These are phyloP conservation scores for Chenopodium album DNA, from an alignment of 148 eudicot species.

Conservation along the genomic window DNA sequence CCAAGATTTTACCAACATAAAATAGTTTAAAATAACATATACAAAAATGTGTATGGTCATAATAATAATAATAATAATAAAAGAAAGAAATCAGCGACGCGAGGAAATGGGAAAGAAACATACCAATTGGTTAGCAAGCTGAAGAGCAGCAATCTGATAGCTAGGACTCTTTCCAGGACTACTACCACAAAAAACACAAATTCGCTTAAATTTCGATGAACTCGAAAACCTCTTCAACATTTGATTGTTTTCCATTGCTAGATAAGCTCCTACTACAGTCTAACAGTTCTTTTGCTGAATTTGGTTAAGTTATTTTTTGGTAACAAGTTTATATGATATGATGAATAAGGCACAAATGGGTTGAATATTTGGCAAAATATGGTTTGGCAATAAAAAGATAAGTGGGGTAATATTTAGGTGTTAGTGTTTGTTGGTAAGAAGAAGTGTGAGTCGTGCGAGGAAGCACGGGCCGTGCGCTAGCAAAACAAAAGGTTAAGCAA, in stretches of 20 bases:
- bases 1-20: neutral
- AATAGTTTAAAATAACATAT: neutral
- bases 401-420: slow-evolving; percentile 9
- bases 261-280: neutral
- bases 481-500: neutral
- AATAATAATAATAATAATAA: neutral
- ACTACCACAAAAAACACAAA: slow-evolving; percentile 93
- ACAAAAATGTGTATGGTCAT: neutral
- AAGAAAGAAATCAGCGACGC: neutral
- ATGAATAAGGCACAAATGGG: too few species aligned
- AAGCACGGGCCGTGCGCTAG: neutral
- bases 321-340: too few species aligned
- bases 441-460: neutral
- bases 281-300: neutral
- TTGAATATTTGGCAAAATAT: neutral
- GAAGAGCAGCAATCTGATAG: slow-evolving; percentile 69
- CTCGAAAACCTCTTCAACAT: neutral
- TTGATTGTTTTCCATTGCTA: slow-evolving; percentile 12
- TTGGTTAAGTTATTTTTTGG: neutral
- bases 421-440: slow-evolving; percentile 18
- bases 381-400: neutral
- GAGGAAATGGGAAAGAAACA: neutral
- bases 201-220: slow-evolving; percentile 56
- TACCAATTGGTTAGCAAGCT: slow-evolving; percentile 76
- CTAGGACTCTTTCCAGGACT: slow-evolving; percentile 80